Evolutionary conservation across 2,329 filamentous ascomycete genomes (phyloP).

Genomic region (Xylaria sp.): DNA sequence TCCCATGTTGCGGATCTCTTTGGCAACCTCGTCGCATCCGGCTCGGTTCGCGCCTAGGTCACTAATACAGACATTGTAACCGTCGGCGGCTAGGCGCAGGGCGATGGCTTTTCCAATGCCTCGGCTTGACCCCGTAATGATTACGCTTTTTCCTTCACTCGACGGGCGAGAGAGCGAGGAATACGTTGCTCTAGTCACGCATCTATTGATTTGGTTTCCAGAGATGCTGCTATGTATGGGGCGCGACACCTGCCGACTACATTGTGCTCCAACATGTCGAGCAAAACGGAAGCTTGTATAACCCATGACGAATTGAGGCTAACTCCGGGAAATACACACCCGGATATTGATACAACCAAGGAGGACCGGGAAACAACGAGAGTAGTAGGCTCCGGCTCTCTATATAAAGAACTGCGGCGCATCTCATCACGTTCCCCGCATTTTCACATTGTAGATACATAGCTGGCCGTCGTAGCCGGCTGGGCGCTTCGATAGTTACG

Average conservation of each 20-base stretch:
- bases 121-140: constrained; percentile 39
- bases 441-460: no score
- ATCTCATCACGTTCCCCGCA: background rate
- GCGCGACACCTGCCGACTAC: background rate
- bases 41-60: constrained; percentile 60
- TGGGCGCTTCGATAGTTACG: background rate
- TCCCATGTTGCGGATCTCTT: constrained; percentile 58
- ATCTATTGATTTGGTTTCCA: background rate
- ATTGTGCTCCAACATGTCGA: background rate
- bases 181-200: constrained; percentile 15
- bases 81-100: constrained; percentile 66
- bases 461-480: background rate
- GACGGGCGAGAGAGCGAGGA: constrained; percentile 30
- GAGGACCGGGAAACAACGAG: background rate
- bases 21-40: constrained; percentile 57
- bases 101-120: constrained; percentile 66
- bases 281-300: background rate
- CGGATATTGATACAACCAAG: no score
- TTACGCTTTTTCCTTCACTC: constrained; percentile 32
- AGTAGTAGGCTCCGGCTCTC: background rate
- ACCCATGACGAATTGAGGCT: background rate
- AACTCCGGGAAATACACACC: no score
- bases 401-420: background rate
- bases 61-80: constrained; percentile 70
- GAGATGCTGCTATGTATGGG: background rate